Evolutionary conservation across 768 basidiomycete species (phyloP).

Genomic region (Terana coerulea): DNA sequence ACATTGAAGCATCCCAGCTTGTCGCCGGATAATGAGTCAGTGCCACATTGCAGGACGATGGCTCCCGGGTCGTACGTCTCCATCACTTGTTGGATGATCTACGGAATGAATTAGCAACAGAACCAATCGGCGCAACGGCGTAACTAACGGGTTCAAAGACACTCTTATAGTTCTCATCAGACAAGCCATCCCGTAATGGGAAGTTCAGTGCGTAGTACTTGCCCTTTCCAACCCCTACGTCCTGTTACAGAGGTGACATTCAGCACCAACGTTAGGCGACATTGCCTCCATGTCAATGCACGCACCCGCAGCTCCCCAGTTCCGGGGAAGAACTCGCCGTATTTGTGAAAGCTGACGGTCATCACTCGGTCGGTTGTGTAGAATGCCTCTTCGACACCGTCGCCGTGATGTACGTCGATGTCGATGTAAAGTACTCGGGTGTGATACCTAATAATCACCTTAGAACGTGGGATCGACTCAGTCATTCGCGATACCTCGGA

Average conservation of each 20-base stretch:
- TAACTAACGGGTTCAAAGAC: conserved; percentile 84
- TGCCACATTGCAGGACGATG: conserved; percentile 95
- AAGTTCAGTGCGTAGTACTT: conserved; percentile 95
- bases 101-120: conserved; percentile 1
- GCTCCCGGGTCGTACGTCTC: conserved; percentile 92
- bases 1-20: conserved; percentile 94
- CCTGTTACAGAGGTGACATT: conserved; percentile 41
- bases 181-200: conserved; percentile 91
- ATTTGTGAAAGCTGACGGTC: conserved; percentile 98
- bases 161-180: conserved; percentile 90
- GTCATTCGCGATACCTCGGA: not conserved
- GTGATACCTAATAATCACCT: conserved; percentile 78
- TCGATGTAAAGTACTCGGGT: conserved; percentile 95
- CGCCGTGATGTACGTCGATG: conserved; percentile 98
- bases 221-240: conserved; percentile 90
- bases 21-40: conserved; percentile 95
- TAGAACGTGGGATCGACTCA: too few species aligned
- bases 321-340: conserved; percentile 98
- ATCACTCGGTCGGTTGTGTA: conserved; percentile 99
- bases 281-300: conserved; percentile 1
- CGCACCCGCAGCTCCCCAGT: conserved; percentile 92
- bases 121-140: not conserved
- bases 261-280: not conserved
- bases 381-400: conserved; percentile 99
- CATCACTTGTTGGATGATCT: conserved; percentile 95